Percentiles rank a stretch among this genome's conserved stretches.
These are phyloP conservation scores for Annulohypoxylon truncatum DNA, from an alignment of 2,329 filamentous ascomycete species.

Conservation along the genomic window DNA sequence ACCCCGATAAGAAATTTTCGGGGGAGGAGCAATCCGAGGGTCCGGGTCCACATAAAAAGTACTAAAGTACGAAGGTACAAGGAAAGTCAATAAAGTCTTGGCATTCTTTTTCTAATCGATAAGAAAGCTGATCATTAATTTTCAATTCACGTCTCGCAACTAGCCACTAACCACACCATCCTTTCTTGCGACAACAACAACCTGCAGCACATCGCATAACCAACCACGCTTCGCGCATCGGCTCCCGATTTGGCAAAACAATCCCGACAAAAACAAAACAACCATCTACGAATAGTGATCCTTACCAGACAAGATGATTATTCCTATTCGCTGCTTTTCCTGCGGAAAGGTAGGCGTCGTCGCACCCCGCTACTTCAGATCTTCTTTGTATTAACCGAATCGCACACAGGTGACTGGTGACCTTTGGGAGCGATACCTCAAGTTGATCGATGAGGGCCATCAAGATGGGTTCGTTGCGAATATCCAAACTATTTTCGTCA, in stretches of 20 bases:
- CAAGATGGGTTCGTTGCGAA: constrained; percentile 73
- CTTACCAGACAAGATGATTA: constrained; percentile 83
- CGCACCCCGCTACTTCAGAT: background rate
- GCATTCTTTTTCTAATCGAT: constrained; percentile 3
- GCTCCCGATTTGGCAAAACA: constrained; percentile 29
- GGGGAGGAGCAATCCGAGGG: constrained; percentile 2
- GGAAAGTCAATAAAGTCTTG: no score
- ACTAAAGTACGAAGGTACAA: background rate
- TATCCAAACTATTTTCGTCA: background rate
- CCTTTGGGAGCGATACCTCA: constrained; percentile 95
- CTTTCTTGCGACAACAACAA: constrained; percentile 8
- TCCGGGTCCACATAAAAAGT: constrained; percentile 19
- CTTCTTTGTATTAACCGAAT: constrained; percentile 32
- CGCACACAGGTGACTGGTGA: constrained; percentile 85
- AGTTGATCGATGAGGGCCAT: constrained; percentile 82
- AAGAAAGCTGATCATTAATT: constrained; percentile 12
- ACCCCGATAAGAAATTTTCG: constrained; percentile 43
- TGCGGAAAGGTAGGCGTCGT: constrained; percentile 87
- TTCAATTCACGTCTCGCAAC: constrained; percentile 12
- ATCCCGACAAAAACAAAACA: constrained; percentile 2
- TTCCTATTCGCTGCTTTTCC: constrained; percentile 97
- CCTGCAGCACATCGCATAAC: background rate
- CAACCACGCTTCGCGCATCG: constrained; percentile 1
- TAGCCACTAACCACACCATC: background rate
- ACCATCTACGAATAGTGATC: constrained; percentile 18